Evolutionary conservation across 2,329 filamentous ascomycete genomes (phyloP).

Genomic region (Xylaria sp.): DNA sequence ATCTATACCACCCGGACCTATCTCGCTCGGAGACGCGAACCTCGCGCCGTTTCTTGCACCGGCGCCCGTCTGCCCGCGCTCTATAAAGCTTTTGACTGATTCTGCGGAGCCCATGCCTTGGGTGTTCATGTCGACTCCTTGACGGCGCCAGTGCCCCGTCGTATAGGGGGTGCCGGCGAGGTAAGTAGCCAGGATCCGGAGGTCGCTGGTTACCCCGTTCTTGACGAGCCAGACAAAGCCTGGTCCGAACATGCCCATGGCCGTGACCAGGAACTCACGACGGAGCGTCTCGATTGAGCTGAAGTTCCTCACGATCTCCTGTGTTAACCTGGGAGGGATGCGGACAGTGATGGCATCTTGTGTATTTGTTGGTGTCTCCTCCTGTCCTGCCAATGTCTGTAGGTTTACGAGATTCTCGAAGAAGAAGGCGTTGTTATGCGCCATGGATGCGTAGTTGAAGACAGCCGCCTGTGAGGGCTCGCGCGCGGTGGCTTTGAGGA

Average conservation of each 20-base stretch:
- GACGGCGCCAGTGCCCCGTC: slow-evolving; percentile 78
- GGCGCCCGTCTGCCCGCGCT: slow-evolving; percentile 38
- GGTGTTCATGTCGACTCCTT: slow-evolving; percentile 71
- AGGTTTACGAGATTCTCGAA: slow-evolving; percentile 59
- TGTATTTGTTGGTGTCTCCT: background rate
- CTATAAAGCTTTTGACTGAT: slow-evolving; percentile 43
- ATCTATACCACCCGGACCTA: slow-evolving; percentile 67
- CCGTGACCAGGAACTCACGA: slow-evolving; percentile 77
- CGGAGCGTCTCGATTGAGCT: slow-evolving; percentile 81
- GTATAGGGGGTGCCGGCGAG: slow-evolving; percentile 87
- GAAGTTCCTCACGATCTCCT: slow-evolving; percentile 70
- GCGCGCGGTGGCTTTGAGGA: slow-evolving; percentile 76
- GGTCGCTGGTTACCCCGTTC: slow-evolving; percentile 45
- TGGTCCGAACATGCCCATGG: slow-evolving; percentile 90
- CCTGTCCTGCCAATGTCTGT: slow-evolving; percentile 1
- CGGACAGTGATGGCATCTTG: no score
- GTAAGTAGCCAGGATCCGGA: slow-evolving; percentile 83
- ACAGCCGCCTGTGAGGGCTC: slow-evolving; percentile 74
- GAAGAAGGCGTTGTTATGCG: slow-evolving; percentile 88
- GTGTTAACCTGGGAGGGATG: slow-evolving; percentile 61
- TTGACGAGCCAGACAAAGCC: slow-evolving; percentile 96
- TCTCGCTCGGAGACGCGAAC: slow-evolving; percentile 30
- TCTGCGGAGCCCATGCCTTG: slow-evolving; percentile 43
- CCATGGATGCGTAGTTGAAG: slow-evolving; percentile 98
- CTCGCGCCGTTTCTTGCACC: slow-evolving; percentile 29